Evolutionary conservation across 768 basidiomycete species (phyloP), one percentile per base, ranked within the genome.

Genomic region (Asterophora parasitica): DNA sequence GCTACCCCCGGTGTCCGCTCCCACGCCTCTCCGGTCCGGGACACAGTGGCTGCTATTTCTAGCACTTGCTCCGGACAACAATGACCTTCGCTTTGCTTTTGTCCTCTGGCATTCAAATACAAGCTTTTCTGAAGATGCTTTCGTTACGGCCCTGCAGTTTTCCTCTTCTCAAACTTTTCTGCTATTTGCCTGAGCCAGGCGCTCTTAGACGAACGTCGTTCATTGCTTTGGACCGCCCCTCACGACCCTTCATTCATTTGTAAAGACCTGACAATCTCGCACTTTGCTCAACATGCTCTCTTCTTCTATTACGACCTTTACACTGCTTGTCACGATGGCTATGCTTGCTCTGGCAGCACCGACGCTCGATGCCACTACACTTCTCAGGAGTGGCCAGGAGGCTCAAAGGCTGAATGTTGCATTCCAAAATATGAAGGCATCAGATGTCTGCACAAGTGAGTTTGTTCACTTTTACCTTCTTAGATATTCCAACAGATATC

Each of bases 391-490:
- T 52, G 81, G 70, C 11, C 65, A 69, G 50, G 58, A 65, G 32
- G 81, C 82, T 0, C 79, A 82, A 55, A 56, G 63, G 26, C 65
- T 78, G 23, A 84, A 84, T 51, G 57, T 64, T 1, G 61, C 73
- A 38, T 83, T 78, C 51, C 52, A 62, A 48, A 61, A 49, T 6
- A 37, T 79, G 17, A 75, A 69, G 1, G 47, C 50, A 1, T 63
- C 65, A 0, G 76, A 76, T 47, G 27, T 74, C 3, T 83, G 82
- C 60, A 63, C 64, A 28, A 58, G 79, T 80, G 38, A 46, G 69
- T 60, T 13, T 34, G 28, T 38, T 17, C 17, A 11, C 35, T 9
- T 37, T 10, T 3, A 12, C n/a, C 17, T 16, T 23, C 10, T 40
- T 33, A 4, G 34, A 27, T 9, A 43, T 32, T 12, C 10, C 26